phyloP scores from a whole-genome alignment of 1,284 basidiomycete genomes.

The Apiotrichum brassicae region DNA sequence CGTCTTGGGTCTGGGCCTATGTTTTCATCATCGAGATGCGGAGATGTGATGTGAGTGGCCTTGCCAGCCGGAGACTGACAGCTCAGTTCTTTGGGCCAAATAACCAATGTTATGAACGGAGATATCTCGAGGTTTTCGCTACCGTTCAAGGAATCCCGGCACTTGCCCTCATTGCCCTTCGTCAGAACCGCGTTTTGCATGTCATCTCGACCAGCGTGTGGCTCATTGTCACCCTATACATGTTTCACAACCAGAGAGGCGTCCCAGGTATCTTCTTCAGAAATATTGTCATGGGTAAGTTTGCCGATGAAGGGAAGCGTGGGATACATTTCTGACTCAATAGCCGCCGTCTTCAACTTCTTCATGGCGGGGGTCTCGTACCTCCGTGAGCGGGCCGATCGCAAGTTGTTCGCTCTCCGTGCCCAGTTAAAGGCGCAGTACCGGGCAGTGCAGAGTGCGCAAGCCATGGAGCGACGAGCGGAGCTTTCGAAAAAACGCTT shows the following conservation, averaged over 20 bases:
- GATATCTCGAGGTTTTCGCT: slow-evolving; percentile 6
- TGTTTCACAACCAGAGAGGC: not conserved
- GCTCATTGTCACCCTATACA: slow-evolving; percentile 48
- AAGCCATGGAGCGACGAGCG: slow-evolving; percentile 72
- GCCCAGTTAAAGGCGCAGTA: slow-evolving; percentile 67
- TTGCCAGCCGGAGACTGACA: not conserved
- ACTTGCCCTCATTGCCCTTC: slow-evolving; percentile 68
- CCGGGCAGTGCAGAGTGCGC: slow-evolving; percentile 71
- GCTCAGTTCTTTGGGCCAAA: not conserved
- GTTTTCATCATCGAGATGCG: slow-evolving; percentile 38
- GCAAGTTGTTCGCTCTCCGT: slow-evolving; percentile 57
- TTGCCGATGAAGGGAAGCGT: too few relatives aligned
- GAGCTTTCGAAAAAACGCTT: slow-evolving; percentile 70
- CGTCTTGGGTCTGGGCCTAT: slow-evolving; percentile 34
- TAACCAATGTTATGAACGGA: not conserved
- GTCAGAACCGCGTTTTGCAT: slow-evolving; percentile 62
- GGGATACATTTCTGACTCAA: too few relatives aligned
- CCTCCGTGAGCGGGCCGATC: slow-evolving; percentile 51
- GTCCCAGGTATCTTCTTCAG: not conserved
- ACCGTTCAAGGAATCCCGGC: slow-evolving; percentile 56
- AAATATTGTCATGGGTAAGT: not conserved
- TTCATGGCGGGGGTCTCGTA: slow-evolving; percentile 44
- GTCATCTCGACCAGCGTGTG: slow-evolving; percentile 54
- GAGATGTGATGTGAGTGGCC: not conserved
- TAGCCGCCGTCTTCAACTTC: slow-evolving; percentile 37